Conservation (phyloP, 495 filamentous ascomycete genomes). For the Tuber borchii region DNA sequence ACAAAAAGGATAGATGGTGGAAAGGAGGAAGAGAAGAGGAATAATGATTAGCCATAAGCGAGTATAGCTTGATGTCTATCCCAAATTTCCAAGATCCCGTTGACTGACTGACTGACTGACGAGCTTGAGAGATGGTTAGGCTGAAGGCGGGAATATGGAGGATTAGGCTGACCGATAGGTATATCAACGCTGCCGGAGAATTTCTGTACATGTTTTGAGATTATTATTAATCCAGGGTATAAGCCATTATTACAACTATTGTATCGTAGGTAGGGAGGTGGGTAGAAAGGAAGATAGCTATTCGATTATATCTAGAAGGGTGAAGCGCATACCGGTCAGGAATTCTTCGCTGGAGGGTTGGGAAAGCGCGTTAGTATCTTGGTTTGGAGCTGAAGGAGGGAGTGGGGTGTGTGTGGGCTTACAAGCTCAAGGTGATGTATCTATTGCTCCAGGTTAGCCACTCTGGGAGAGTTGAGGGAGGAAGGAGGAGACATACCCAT, state of each 20-base stretch:
- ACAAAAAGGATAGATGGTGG: neutral
- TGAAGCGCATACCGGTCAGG: constrained; percentile 29
- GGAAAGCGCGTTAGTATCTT: neutral
- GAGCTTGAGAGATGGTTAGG: neutral
- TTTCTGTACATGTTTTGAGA: constrained; percentile 26
- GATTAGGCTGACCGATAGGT: neutral
- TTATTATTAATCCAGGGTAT: neutral
- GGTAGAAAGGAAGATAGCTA: constrained; percentile 1
- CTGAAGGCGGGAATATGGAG: neutral
- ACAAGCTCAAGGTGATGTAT: constrained; percentile 40
- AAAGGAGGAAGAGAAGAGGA: constrained; percentile 5
- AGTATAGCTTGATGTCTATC: constrained; percentile 15
- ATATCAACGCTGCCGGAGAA: constrained; percentile 40
- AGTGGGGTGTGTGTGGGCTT: neutral
- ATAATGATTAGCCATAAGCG: constrained; percentile 13
- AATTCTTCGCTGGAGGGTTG: constrained; percentile 31
- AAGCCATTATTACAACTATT: neutral
- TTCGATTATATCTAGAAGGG: neutral
- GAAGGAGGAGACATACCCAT: constrained; percentile 53
- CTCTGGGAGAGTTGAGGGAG: neutral
- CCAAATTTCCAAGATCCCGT: neutral
- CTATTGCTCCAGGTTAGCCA: constrained; percentile 15
- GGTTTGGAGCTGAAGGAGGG: neutral
- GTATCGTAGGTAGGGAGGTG: neutral
- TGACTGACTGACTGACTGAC: neutral